Base-by-base conservation (phyloP, 2,329 filamentous ascomycete genomes). In the Fusarium algeriense region DNA sequence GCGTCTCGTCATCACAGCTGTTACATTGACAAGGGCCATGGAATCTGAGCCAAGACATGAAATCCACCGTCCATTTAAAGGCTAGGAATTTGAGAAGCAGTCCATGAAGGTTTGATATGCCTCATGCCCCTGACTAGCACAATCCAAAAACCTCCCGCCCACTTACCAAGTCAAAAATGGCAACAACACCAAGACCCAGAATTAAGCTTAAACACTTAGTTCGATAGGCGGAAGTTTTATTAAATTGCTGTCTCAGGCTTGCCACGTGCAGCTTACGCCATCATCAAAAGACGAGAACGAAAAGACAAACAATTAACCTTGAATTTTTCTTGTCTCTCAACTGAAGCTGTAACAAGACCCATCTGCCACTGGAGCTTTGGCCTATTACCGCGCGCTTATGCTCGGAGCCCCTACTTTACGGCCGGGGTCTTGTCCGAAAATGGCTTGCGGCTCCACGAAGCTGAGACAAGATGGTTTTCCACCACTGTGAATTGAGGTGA, bases 401-500 rank as follows among this genome's bases (percentile, higher is more conserved):
- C 43, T 53, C 48, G 41, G 20, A 52, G 37, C 53, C 69, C 67
- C 59, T 67, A 50, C 19, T 43, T 50, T 64, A 46, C 52, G 44
- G 50, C 66, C 54, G 69, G 70, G 57, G 49, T 37, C 67, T 45
- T 65, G 34, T 34, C 69, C 62, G n/a, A 69, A 73, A 68, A n/a
- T 26, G 64, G 67, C 45, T 6, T 7, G 20, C 15, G 17, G 40
- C 70, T 57, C 72, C 72, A 73, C 64, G 70, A 64, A 60, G 32
- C 58, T 75, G 73, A 75, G 73, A 75, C 73, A 38, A 30, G 12
- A 20, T 7, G 23, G 20, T 53, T 34, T 75, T 74, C 73, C 73
- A 75, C 73, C 73, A 75, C 64, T 74, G 49, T 71, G 53, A 71
- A 63, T 67, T 67, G 14, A 68, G 57, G 5, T 43, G 20, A 15